Percentiles rank a stretch among this genome's conserved stretches.
Evolutionary conservation across 306 rosid genomes (phyloP).

Genomic region (Cicer judaicum): DNA sequence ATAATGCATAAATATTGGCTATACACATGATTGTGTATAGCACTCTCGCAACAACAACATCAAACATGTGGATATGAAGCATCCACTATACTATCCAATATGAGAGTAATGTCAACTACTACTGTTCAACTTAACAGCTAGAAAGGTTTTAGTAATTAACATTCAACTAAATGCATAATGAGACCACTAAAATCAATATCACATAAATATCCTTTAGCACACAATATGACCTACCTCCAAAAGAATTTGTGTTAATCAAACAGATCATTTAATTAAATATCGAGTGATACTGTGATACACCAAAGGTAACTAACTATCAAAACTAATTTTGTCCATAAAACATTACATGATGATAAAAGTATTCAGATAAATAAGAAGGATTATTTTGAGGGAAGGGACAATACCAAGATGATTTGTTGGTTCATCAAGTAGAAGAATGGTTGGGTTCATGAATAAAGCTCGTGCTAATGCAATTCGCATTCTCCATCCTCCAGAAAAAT

Average conservation of each 20-base stretch:
- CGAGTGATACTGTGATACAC: background rate
- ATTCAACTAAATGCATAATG: background rate
- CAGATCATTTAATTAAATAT: background rate
- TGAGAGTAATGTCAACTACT: background rate
- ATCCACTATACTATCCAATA: conserved; percentile 2
- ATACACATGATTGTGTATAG: background rate
- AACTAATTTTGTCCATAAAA: background rate
- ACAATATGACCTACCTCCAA: too few relatives aligned
- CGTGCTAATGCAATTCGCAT: conserved; percentile 96
- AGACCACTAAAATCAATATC: too few relatives aligned
- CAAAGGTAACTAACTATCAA: background rate
- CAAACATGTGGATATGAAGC: conserved; percentile 7
- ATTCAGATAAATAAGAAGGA: conserved; percentile 15
- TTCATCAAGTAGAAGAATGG: conserved; percentile 90
- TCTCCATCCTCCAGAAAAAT: conserved; percentile 99
- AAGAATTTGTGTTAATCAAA: background rate
- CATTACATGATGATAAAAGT: conserved; percentile 6
- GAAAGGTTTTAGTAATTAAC: background rate
- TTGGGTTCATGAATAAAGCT: conserved; percentile 93
- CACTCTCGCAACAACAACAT: background rate
- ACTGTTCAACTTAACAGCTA: background rate
- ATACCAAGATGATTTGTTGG: conserved; percentile 67
- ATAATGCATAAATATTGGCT: background rate
- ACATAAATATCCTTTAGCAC: too few relatives aligned
- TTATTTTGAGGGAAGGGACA: background rate